Base-by-base conservation (phyloP, 176 grass and related monocot genomes). In the Eragrostis curvula region DNA sequence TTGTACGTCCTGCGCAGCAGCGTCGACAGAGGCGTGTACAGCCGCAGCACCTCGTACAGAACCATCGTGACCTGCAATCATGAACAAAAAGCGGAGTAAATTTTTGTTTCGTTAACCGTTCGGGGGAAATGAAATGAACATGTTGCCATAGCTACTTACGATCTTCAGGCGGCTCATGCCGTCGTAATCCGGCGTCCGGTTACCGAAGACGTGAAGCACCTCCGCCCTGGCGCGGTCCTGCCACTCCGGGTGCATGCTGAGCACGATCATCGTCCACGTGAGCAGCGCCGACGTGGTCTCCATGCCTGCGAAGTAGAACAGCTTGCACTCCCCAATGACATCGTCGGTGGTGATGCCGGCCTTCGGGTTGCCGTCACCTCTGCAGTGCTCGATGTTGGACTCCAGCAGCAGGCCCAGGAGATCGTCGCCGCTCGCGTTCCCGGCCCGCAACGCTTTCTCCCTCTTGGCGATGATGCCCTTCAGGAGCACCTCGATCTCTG, bases 221-320 rank as follows among this genome's bases (percentile, higher is more conserved):
- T 97, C 94, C 25, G 90, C 89, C 46, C 89, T 85, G 0, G 92
- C 94, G 9, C 87, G 89, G 76, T 79, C 73, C 77, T 94, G 94
- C 94, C 94, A 97, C 51, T 83, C 65, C 16, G 92, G 92, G 90
- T 97, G 85, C 92, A 97, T 92, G 69, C 83, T 86, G 69, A 97
- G 63, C 24, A 89, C 75, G 49, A 94, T 13, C 85, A 97, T 89
- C 1, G 94, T 92, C 91, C 91, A 97, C 1, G 92, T 97, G 21
- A 97, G 85, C 58, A 94, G 64, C 79, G 92, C 85, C 10, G 94
- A 92, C 1, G 94, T 94, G 30, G 94, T 97, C 80, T 94, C 92
- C 80, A 92, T 88, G 14, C 94, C 94, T 8, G 92, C 92, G 74
- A 97, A 90, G 87, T 97, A 97, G 82, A 94, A 97, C 0, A 97